Base-by-base conservation (phyloP, 1,139 yeast genomes). In the Saccharomyces hybrid region DNA sequence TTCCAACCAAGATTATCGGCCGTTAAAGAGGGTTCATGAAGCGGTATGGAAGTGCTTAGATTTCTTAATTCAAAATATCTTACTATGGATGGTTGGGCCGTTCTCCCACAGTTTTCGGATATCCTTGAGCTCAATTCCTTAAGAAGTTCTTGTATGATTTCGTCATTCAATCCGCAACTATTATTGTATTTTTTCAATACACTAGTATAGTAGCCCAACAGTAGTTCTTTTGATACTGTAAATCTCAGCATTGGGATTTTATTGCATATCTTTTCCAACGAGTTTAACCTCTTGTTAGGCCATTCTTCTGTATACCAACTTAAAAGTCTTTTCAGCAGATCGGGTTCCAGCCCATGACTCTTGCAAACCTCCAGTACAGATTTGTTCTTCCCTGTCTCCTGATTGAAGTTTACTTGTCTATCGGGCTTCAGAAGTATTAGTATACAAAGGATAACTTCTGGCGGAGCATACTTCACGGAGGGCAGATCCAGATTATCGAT, bases 1-100 rank as follows among this genome's bases (percentile, higher is more conserved):
- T 91, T 90, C 67, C 89, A 77, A 0, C 99, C 99, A 32, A 93
- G 73, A 59, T 86, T 87, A 68, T 93, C 99, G 51, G 82, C 81
- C 0, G 97, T 88, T 57, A 93, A 73, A 0, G 96, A 83, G 0
- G 98, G 98, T 67, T 93, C 99, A 56, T 78, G 78, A 34, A 93
- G 70, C 27, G 67, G 61, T 0, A 88, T 77, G 19, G 62, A 65
- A 1, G 60, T 60, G 1, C 60, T 60, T 49, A 80, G 66, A 25
- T 72, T 67, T 0, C 73, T 70, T 1, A 82, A 63, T 7, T 66
- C 62, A 25, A 80, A 74, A 47, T 75, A 77, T 47, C 95, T 73
- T 5, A 78, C 73, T 60, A 86, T 77, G 34, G 83, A 82, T 0
- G 97, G 96, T 55, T 82, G 84, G 0, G 97, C 96, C 0, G 91